Evolutionary conservation across 768 basidiomycete genomes (phyloP).

Genomic region (Kockovaella imperatae): DNA sequence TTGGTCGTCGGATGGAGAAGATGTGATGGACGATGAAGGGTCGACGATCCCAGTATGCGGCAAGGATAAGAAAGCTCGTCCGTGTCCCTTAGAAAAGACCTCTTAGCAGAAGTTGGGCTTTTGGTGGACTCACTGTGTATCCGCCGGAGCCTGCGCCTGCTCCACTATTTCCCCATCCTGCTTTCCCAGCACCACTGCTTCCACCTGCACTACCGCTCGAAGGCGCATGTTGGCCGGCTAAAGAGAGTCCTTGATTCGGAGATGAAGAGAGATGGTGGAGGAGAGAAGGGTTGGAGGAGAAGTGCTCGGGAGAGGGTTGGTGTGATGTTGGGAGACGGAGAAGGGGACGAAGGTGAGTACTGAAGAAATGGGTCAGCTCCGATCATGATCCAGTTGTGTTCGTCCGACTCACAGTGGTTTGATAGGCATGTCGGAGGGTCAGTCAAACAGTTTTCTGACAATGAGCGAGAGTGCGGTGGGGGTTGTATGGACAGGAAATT

Average conservation of each 20-base stretch:
- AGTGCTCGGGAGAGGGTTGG: slow-evolving; percentile 30
- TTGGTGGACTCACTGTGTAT: slow-evolving; percentile 25
- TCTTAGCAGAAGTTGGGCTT: background rate
- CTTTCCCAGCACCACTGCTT: slow-evolving; percentile 22
- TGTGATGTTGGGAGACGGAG: slow-evolving; percentile 33
- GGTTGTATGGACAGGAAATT: too few relatives aligned
- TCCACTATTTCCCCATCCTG: slow-evolving; percentile 26
- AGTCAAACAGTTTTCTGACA: too few relatives aligned
- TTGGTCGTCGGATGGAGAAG: slow-evolving; percentile 7
- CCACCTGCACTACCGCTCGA: slow-evolving; percentile 5
- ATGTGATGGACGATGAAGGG: slow-evolving; percentile 17
- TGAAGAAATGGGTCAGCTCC: slow-evolving; percentile 5
- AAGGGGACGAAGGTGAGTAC: slow-evolving; percentile 41
- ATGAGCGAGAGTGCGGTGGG: too few relatives aligned
- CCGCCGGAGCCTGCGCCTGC: slow-evolving; percentile 7
- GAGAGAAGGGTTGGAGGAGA: slow-evolving; percentile 40
- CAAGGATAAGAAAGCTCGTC: slow-evolving; percentile 32
- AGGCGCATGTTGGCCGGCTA: background rate
- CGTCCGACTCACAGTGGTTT: slow-evolving; percentile 12
- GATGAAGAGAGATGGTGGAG: slow-evolving; percentile 33
- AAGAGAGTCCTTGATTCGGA: slow-evolving; percentile 6
- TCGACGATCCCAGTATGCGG: slow-evolving; percentile 25
- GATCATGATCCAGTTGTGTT: background rate
- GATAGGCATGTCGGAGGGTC: slow-evolving; percentile 9
- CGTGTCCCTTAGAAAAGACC: slow-evolving; percentile 39